Evolutionary conservation across 1,284 basidiomycete genomes (phyloP).

Genomic region (Pyrrhoderma lamaoense): DNA sequence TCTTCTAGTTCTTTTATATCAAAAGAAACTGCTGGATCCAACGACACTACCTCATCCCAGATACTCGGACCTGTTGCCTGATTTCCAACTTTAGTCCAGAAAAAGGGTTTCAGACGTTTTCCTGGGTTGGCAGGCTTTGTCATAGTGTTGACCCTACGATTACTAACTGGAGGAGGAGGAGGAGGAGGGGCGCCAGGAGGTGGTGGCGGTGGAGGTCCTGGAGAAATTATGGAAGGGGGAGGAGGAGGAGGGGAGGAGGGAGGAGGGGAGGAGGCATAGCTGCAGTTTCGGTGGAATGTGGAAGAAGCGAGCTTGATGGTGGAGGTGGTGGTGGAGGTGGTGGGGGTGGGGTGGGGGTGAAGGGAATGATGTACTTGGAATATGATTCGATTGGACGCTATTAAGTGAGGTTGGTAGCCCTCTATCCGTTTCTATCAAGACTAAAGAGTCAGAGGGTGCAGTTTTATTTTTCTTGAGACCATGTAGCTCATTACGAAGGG

Average conservation of each 20-base stretch:
- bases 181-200: conserved; percentile 26
- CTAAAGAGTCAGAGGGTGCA: conserved; percentile 19
- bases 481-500: conserved; percentile 45
- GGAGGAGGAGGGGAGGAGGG: conserved; percentile 28
- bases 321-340: conserved; percentile 15
- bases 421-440: conserved; percentile 32
- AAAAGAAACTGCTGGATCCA: conserved; percentile 33
- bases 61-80: conserved; percentile 47
- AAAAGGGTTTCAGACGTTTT: conserved; percentile 78
- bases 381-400: too few relatives aligned
- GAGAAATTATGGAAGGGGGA: conserved; percentile 22
- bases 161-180: conserved; percentile 2
- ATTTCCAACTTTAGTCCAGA: conserved; percentile 76
- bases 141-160: conserved; percentile 20
- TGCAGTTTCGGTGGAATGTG: neutral
- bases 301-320: neutral
- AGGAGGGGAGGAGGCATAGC: conserved; percentile 12
- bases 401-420: too few relatives aligned
- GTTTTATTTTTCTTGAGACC: conserved; percentile 43
- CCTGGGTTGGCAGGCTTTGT: conserved; percentile 33
- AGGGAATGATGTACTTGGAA: too few relatives aligned
- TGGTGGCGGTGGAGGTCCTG: conserved; percentile 31
- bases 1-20: conserved; percentile 67
- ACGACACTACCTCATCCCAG: conserved; percentile 54
- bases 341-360: neutral